Conservation (phyloP, 2,329 filamentous ascomycete species). For the Curvularia sp. region DNA sequence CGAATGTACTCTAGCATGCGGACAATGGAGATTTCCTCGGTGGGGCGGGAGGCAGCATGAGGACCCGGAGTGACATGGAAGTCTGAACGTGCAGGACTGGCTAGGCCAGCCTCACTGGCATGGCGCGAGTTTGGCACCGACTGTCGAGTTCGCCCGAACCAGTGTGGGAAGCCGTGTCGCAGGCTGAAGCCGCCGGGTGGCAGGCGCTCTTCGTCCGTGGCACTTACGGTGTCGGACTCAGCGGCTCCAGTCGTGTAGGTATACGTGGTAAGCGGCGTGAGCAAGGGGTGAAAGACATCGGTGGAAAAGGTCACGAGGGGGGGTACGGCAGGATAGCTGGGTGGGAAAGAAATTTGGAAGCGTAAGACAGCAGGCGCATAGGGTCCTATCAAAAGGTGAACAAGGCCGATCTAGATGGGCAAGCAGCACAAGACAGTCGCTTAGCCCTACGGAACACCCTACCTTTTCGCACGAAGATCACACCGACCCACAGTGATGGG, state of each 20-base stretch:
- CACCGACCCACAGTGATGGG: constrained; percentile 84
- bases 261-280: constrained; percentile 92
- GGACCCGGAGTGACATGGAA: constrained; percentile 15
- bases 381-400: constrained; percentile 68
- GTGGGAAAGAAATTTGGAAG: constrained; percentile 87
- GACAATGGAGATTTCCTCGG: constrained; percentile 39
- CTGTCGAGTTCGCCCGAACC: constrained; percentile 68
- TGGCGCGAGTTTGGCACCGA: constrained; percentile 42
- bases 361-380: constrained; percentile 87
- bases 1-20: constrained; percentile 82
- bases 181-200: constrained; percentile 91
- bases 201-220: constrained; percentile 80
- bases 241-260: constrained; percentile 81
- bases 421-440: constrained; percentile 16
- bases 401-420: constrained; percentile 15
- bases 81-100: constrained; percentile 27
- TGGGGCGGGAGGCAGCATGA: constrained; percentile 10
- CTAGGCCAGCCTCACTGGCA: constrained; percentile 40
- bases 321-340: constrained; percentile 77
- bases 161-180: constrained; percentile 86
- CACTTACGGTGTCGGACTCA: constrained; percentile 79
- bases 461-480: constrained; percentile 91
- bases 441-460: constrained; percentile 33
- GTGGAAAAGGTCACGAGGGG: constrained; percentile 88
- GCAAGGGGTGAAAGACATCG: constrained; percentile 93